Percentiles rank a stretch among this genome's conserved stretches.
phyloP scores from a whole-genome alignment of 108 stramenopile species.

The Nitzschia sp. region DNA sequence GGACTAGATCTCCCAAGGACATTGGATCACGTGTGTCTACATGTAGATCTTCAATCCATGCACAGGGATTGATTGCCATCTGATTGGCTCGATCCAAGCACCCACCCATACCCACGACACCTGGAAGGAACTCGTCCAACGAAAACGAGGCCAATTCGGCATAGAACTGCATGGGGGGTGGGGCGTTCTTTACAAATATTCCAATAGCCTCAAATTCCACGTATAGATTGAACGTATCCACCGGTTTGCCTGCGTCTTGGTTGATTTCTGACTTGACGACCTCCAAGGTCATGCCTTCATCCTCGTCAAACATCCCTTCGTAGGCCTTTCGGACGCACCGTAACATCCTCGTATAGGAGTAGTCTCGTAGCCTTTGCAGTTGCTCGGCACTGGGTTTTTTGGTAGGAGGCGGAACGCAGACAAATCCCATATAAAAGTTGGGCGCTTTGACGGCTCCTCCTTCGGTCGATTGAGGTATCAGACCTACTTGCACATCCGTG shows the following conservation, averaged over 20 bases:
- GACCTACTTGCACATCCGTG: background rate
- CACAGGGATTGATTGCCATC: conserved; percentile 1
- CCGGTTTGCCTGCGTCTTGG: background rate
- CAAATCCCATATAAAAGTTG: conserved; percentile 5
- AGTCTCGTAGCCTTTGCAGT: background rate
- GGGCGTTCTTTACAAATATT: background rate
- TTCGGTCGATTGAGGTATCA: background rate
- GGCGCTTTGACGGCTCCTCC: background rate
- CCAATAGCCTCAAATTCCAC: background rate
- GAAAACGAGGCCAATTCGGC: background rate
- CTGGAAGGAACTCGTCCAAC: background rate
- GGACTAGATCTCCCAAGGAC: background rate
- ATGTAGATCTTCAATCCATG: background rate
- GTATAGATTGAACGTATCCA: background rate
- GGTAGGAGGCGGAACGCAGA: background rate
- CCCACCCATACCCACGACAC: background rate
- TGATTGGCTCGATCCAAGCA: background rate
- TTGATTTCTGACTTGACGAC: conserved; percentile 5
- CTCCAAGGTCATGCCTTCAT: background rate
- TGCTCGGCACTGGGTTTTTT: background rate
- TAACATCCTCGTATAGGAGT: background rate
- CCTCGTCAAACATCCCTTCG: background rate
- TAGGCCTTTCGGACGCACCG: background rate
- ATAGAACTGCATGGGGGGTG: background rate
- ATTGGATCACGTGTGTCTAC: background rate